Evolutionary conservation across 2,329 filamentous ascomycete species (phyloP).

Genomic region (Fusarium domesticum): DNA sequence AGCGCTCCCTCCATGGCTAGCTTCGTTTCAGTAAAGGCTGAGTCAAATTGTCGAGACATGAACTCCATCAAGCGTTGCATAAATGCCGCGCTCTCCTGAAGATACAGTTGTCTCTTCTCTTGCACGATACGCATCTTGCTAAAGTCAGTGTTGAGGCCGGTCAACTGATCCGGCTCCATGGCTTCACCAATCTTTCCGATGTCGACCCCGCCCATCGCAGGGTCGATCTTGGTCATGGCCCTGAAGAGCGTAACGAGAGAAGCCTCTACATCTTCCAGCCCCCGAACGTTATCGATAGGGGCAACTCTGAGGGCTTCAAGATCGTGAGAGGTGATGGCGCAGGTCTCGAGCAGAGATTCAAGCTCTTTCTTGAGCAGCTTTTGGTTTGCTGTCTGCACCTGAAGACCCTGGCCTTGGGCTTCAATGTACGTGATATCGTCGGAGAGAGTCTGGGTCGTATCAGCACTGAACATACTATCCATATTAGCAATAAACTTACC

Average conservation of each 20-base stretch:
- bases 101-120: conserved; percentile 90
- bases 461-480: conserved; percentile 5
- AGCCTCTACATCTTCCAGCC: conserved; percentile 73
- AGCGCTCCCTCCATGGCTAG: conserved; percentile 60
- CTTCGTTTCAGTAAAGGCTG: conserved; percentile 67
- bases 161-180: conserved; percentile 40
- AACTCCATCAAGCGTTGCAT: conserved; percentile 77
- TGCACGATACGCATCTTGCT: conserved; percentile 91
- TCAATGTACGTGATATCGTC: conserved; percentile 98
- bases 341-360: conserved; percentile 82
- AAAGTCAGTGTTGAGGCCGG: conserved; percentile 66
- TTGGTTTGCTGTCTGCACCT: conserved; percentile 96
- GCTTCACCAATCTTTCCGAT: conserved; percentile 48
- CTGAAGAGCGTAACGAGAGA: conserved; percentile 81
- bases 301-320: conserved; percentile 71
- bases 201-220: conserved; percentile 61
- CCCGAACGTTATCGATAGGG: conserved; percentile 67
- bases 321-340: conserved; percentile 75
- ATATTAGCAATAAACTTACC: conserved; percentile 52
- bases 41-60: conserved; percentile 76
- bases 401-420: conserved; percentile 91
- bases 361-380: conserved; percentile 89
- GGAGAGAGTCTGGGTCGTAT: conserved; percentile 67
- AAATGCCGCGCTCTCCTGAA: conserved; percentile 71
- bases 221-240: conserved; percentile 91